Conservation (phyloP, 805 yeast species). For the Kuraishia ogatae region DNA sequence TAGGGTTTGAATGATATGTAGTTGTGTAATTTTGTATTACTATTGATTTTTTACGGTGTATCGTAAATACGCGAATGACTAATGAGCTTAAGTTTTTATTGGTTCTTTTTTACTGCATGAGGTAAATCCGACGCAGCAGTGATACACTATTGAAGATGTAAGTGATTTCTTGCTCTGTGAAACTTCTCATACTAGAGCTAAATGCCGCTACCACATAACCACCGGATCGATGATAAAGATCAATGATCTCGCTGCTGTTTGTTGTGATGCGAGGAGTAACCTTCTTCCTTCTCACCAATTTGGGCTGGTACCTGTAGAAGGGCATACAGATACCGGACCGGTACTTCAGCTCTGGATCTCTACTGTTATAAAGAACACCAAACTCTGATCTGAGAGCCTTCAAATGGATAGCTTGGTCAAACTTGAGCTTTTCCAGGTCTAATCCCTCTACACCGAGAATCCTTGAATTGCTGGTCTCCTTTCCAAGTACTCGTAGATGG, state of each 20-base stretch:
- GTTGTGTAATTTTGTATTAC: background rate
- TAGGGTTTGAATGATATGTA: background rate
- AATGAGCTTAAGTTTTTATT: background rate
- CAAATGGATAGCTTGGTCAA: constrained; percentile 30
- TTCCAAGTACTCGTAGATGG: constrained; percentile 26
- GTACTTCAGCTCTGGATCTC: constrained; percentile 22
- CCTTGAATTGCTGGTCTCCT: constrained; percentile 33
- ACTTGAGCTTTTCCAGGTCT: constrained; percentile 12
- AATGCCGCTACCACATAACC: constrained; percentile 45
- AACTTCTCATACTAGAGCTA: constrained; percentile 20
- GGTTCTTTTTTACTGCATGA: constrained; percentile 11
- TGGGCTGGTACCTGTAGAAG: constrained; percentile 33
- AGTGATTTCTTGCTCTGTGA: constrained; percentile 31
- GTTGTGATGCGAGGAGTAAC: background rate
- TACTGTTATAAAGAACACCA: constrained; percentile 35
- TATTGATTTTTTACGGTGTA: no score
- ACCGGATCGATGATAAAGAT: constrained; percentile 39
- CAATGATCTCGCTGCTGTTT: constrained; percentile 16
- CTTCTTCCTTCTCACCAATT: constrained; percentile 29
- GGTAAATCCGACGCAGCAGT: constrained; percentile 38
- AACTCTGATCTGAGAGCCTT: constrained; percentile 40
- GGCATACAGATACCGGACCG: constrained; percentile 47
- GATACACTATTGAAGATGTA: constrained; percentile 37
- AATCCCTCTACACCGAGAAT: constrained; percentile 35
- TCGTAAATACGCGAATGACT: background rate